phyloP scores from a whole-genome alignment of 2,329 filamentous ascomycete species.

The Allantophomopsis cytisporea region DNA sequence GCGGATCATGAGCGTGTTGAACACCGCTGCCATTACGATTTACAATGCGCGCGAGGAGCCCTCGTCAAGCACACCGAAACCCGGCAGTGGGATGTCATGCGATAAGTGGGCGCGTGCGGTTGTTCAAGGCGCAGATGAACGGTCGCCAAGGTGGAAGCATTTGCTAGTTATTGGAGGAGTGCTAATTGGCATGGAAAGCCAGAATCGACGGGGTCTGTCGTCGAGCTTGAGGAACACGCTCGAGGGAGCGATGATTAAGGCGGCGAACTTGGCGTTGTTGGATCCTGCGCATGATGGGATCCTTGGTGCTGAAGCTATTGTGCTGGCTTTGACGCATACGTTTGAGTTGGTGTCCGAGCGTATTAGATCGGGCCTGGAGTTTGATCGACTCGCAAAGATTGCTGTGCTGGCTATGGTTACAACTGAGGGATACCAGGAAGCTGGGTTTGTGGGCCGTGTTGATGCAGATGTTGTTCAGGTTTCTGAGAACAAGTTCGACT shows the following conservation, averaged over 20 bases:
- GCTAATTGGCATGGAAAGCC: conserved; percentile 42
- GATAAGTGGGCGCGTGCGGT: conserved; percentile 25
- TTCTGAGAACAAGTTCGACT: conserved; percentile 37
- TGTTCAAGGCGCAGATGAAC: conserved; percentile 26
- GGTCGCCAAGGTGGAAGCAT: conserved; percentile 58
- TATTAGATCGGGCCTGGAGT: conserved; percentile 38
- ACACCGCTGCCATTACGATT: conserved; percentile 28
- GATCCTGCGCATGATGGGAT: conserved; percentile 30
- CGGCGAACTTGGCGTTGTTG: conserved; percentile 47
- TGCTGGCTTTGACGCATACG: conserved; percentile 47
- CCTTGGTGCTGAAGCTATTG: conserved; percentile 34
- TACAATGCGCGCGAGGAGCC: conserved; percentile 19
- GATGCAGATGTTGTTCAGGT: conserved; percentile 44
- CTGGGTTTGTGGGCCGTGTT: conserved; percentile 48
- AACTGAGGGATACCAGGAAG: conserved; percentile 46
- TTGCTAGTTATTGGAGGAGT: conserved; percentile 48
- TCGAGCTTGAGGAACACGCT: conserved; percentile 37
- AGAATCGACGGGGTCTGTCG: conserved; percentile 39
- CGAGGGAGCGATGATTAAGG: conserved; percentile 45
- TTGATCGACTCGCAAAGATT: conserved; percentile 43
- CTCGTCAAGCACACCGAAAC: conserved; percentile 19
- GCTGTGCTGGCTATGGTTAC: conserved; percentile 44
- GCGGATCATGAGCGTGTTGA: conserved; percentile 40
- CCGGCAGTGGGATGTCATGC: conserved; percentile 37
- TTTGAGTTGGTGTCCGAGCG: conserved; percentile 43